phyloP scores from a whole-genome alignment of 257 asterid genomes.

The Lycium barbarum region DNA sequence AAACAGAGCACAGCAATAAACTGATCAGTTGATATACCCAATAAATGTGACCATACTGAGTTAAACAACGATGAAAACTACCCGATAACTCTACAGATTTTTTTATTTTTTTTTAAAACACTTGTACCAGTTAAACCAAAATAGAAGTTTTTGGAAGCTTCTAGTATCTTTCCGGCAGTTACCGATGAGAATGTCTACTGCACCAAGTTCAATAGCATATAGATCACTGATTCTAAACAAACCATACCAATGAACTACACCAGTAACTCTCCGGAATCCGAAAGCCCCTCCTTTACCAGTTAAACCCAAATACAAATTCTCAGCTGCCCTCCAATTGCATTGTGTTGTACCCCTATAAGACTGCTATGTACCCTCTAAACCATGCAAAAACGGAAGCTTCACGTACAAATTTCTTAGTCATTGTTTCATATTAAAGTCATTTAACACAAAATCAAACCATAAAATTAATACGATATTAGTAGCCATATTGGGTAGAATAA shows the following conservation, averaged over 20 bases:
- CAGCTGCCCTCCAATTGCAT: no score
- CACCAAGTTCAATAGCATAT: no score
- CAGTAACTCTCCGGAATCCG: no score
- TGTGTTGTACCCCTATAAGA: background rate
- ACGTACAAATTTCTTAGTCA: background rate
- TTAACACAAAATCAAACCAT: background rate
- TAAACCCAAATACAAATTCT: no score
- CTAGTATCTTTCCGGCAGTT: background rate
- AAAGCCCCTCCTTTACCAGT: no score
- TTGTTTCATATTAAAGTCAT: background rate
- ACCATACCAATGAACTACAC: no score
- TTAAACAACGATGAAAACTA: background rate
- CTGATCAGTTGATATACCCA: background rate
- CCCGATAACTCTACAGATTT: background rate
- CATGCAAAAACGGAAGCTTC: background rate
- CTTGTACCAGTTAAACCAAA: background rate
- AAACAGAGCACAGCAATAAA: background rate
- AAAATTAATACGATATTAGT: background rate
- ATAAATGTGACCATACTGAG: background rate
- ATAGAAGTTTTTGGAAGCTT: background rate
- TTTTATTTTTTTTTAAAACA: no score
- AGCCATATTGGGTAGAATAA: background rate
- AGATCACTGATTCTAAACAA: background rate
- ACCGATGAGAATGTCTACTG: background rate
- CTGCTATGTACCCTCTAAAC: background rate